phyloP scores from a whole-genome alignment of 495 filamentous ascomycete genomes.

The Astrothelium macrocarpum region DNA sequence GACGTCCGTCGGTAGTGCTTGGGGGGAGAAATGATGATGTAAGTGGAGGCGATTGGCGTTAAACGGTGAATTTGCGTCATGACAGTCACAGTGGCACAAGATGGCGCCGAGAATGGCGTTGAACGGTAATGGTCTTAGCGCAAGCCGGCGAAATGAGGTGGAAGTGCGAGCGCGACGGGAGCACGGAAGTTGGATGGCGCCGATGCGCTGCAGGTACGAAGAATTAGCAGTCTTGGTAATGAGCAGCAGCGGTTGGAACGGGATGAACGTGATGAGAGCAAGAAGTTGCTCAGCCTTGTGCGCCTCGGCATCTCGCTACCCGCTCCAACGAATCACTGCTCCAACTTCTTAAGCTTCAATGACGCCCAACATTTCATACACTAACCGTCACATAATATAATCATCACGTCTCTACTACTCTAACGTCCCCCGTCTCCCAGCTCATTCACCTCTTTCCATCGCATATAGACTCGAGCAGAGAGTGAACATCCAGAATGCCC shows the following conservation, averaged over 20 bases:
- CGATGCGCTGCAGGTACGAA: constrained; percentile 3
- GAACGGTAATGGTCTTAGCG: too few relatives aligned
- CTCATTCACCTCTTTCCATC: background rate
- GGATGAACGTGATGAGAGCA: background rate
- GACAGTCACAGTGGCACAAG: background rate
- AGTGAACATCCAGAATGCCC: background rate
- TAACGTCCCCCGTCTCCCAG: background rate
- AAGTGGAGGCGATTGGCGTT: too few relatives aligned
- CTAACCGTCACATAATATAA: background rate
- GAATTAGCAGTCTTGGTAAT: background rate
- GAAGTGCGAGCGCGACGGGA: background rate
- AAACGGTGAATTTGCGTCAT: background rate
- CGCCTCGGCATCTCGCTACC: background rate
- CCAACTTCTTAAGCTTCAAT: background rate
- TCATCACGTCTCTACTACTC: background rate
- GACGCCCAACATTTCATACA: constrained; percentile 2
- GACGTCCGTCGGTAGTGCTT: too few relatives aligned
- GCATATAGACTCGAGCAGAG: background rate
- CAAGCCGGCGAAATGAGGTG: too few relatives aligned
- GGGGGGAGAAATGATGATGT: too few relatives aligned
- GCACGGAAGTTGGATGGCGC: background rate
- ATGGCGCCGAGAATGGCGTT: too few relatives aligned
- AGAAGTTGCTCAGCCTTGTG: too few relatives aligned
- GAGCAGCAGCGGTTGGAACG: background rate
- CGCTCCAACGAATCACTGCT: background rate